Conservation (phyloP, 139 green algal species). For the Chlorella sp. region DNA sequence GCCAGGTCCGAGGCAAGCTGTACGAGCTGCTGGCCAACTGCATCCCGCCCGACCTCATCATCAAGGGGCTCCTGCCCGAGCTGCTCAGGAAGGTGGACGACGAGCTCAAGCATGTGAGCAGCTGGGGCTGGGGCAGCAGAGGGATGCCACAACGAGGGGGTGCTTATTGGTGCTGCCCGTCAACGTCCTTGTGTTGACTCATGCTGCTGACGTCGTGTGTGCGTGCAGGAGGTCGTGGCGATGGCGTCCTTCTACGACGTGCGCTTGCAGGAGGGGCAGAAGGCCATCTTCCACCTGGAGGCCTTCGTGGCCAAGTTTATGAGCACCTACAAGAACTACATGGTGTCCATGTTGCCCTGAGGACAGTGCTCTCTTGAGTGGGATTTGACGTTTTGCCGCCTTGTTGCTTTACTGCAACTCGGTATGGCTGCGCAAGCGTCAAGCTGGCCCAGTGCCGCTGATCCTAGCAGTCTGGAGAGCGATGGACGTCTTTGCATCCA, state of each 20-base stretch:
- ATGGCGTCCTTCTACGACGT: conserved; percentile 82
- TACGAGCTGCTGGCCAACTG: conserved; percentile 98
- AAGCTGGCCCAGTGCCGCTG: no score
- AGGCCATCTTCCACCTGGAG: conserved; percentile 97
- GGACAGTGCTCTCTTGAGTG: no score
- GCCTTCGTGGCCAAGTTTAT: conserved; percentile 96
- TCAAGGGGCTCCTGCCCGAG: conserved; percentile 65
- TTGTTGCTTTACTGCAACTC: no score
- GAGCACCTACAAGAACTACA: conserved; percentile 83
- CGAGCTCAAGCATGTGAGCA: conserved; percentile 60
- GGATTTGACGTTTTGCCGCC: no score
- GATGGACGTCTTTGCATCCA: no score
- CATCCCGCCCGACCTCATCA: conserved; percentile 85
- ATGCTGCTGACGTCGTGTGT: no score
- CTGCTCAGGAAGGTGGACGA: conserved; percentile 86
- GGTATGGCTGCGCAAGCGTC: no score
- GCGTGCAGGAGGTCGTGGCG: conserved; percentile 31
- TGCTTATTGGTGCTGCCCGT: no score
- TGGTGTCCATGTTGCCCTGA: conserved; percentile 37
- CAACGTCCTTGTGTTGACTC: no score
- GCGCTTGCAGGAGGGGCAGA: conserved; percentile 80
- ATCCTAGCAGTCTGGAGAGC: no score
- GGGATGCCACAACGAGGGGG: no score
- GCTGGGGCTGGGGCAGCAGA: neutral
- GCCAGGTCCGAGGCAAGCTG: conserved; percentile 73